Base-by-base conservation (phyloP, 345 rosid genomes). In the Hibiscus trionum region DNA sequence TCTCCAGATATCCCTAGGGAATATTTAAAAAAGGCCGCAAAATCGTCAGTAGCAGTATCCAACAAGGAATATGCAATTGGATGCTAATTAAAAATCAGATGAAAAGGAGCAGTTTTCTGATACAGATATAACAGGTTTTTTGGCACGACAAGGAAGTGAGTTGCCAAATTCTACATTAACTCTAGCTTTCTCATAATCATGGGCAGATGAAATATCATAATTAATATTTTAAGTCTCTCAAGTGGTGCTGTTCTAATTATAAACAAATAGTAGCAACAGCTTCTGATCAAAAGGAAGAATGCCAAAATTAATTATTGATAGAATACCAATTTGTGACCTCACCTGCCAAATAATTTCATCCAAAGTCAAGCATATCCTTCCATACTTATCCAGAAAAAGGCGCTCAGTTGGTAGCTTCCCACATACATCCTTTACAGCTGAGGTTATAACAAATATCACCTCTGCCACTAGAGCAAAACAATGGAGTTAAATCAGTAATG, bases 331-430 rank as follows among this genome's bases (percentile, higher is more conserved):
- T 73, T 42, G 53, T 42, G 44, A 37, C n/a, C 83, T 78, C 63
- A 88, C 95, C 87, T 87, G 86, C 99, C 99, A 95, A 61, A 95
- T 87, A 71, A 92, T 93, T 82, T 90, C 99, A 81, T 95, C 99
- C 69, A 95, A 85, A 75, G 96, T 86, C 82, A 95, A 73, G 79
- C 96, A 95, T 77, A 95, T 95, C 86, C 77, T 89, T 73, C 98
- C 99, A 4, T 95, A 95, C 80, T 95, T 93, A 75, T 95, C 99
- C 57, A 95, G 84, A 84, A 93, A 95, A 76, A 93, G 84, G 29
- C 99, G 87, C 80, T 93, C 96, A 0, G 98, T 90, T 21, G 99
- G 99, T 64, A 88, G 88, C 82, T 95, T 95, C 82, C 96, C 97
- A 47, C 98, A 95, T 37, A 86, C 87, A 70, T 95, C 98, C 82